These are phyloP conservation scores for Rhytidiadelphus loreus DNA, from an alignment of 225 moss, liverwort and hornwort species.

Conservation along the genomic window DNA sequence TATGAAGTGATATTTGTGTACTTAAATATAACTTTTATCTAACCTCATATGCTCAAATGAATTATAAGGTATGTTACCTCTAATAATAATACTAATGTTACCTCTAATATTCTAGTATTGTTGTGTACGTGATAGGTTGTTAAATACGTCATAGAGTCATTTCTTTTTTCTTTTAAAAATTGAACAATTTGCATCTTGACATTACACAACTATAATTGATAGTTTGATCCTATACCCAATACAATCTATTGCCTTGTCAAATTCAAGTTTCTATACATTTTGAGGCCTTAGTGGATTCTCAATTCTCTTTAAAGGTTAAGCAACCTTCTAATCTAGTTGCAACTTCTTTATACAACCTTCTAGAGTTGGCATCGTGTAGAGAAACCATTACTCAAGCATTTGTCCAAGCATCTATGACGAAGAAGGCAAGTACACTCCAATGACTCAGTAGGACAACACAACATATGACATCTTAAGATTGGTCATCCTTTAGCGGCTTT, in stretches of 20 bases:
- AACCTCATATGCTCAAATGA: accelerated
- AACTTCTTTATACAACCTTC: background rate
- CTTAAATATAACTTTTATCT: accelerated
- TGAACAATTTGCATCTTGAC: background rate
- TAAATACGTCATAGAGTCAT: background rate
- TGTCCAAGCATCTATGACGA: too few relatives aligned
- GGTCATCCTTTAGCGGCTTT: too few relatives aligned
- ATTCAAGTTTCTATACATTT: too few relatives aligned
- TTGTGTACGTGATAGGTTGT: background rate
- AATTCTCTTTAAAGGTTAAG: too few relatives aligned
- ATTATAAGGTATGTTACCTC: background rate
- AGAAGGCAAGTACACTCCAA: too few relatives aligned
- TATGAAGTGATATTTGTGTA: background rate
- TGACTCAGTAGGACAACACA: too few relatives aligned
- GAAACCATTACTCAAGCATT: too few relatives aligned
- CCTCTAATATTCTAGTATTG: too few relatives aligned
- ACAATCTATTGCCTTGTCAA: too few relatives aligned
- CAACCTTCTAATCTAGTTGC: background rate
- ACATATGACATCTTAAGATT: too few relatives aligned
- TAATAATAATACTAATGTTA: background rate
- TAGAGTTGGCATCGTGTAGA: too few relatives aligned
- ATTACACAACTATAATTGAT: background rate
- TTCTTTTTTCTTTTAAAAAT: background rate
- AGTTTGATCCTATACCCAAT: too few relatives aligned
- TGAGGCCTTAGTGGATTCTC: background rate